Percentiles rank a stretch among this genome's conserved stretches.
Evolutionary conservation across 176 grass and related monocot species (phyloP).

Genomic region (Dendrocalamus sinicus): DNA sequence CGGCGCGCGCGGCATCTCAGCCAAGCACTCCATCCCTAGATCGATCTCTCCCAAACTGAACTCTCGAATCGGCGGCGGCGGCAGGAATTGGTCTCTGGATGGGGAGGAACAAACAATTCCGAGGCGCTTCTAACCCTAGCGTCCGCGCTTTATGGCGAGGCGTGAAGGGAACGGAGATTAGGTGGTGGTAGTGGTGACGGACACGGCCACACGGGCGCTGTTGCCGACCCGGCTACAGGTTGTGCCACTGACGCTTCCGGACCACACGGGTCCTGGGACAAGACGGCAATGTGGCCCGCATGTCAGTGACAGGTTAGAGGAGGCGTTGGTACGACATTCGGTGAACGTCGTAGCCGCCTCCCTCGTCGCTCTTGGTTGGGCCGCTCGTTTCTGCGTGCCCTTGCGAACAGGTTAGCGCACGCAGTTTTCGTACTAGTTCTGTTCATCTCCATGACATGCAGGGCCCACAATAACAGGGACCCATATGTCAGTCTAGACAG

Average conservation of each 20-base stretch:
- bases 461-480: not conserved
- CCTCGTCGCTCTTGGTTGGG: not conserved
- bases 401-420: not conserved
- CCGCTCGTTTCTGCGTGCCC: slow-evolving; percentile 30
- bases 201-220: not conserved
- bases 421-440: not conserved
- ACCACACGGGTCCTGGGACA: accelerated
- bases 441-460: not conserved
- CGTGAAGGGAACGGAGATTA: not conserved
- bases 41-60: not conserved
- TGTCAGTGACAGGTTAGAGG: accelerated
- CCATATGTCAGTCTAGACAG: not conserved
- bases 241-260: slow-evolving; percentile 11
- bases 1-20: slow-evolving; percentile 69
- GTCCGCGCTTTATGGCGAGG: slow-evolving; percentile 41
- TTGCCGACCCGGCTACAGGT: not conserved
- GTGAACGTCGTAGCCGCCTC: not conserved
- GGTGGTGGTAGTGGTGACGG: not conserved
- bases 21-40: slow-evolving; percentile 75
- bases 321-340: not conserved
- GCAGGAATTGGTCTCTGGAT: not conserved
- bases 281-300: accelerated
- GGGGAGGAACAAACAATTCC: slow-evolving; percentile 3
- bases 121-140: slow-evolving; percentile 40
- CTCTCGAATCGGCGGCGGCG: not conserved